phyloP scores from a whole-genome alignment of 768 basidiomycete species.

The Saitozyma podzolica region DNA sequence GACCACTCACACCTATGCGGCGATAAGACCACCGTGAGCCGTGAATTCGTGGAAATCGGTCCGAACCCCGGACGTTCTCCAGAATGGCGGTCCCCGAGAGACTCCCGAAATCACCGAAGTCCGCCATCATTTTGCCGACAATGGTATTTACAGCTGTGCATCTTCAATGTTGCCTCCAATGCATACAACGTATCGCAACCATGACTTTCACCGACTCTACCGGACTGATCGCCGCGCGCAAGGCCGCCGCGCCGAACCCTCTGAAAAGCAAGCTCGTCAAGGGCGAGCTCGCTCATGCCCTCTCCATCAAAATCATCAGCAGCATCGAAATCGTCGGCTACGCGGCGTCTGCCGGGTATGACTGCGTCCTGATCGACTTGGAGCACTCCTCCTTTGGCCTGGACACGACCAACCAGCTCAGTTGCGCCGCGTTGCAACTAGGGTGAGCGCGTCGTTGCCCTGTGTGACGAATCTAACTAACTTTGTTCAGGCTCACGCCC shows the following conservation, averaged over 20 bases:
- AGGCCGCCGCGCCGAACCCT: constrained; percentile 6
- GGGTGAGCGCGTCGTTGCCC: constrained; percentile 19
- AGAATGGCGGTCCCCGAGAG: too few species aligned
- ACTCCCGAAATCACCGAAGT: too few species aligned
- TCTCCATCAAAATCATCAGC: constrained; percentile 30
- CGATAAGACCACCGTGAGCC: too few species aligned
- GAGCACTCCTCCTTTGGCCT: constrained; percentile 38
- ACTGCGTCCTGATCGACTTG: constrained; percentile 37
- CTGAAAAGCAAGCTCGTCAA: constrained; percentile 14
- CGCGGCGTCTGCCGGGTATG: constrained; percentile 32
- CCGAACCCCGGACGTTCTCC: too few species aligned
- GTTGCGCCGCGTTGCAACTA: constrained; percentile 19
- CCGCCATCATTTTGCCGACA: too few species aligned
- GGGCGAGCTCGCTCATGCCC: constrained; percentile 29
- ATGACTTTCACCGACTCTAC: too few species aligned
- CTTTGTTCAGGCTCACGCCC: constrained; percentile 22
- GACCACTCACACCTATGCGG: too few species aligned
- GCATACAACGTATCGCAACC: too few species aligned
- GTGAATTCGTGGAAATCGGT: too few species aligned
- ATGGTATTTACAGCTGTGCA: too few species aligned
- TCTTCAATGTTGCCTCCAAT: too few species aligned
- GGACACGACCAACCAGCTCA: constrained; percentile 31
- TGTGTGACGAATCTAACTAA: background rate
- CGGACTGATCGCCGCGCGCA: too few species aligned
- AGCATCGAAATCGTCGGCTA: constrained; percentile 30